Conservation (phyloP, 495 filamentous ascomycete genomes). For the Neurospora sp. region DNA sequence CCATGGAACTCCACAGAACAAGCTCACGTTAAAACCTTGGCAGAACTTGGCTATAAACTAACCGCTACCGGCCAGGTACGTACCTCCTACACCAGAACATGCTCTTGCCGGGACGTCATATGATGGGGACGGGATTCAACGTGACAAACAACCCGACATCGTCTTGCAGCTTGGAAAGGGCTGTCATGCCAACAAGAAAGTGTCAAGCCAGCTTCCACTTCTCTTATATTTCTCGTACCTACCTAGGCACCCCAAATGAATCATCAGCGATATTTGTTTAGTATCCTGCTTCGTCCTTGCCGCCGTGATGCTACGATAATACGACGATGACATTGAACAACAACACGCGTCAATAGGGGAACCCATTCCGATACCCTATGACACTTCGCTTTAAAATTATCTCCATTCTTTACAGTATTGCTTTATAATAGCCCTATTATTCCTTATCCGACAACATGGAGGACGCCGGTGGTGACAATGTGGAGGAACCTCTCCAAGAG, state of each 20-base stretch:
- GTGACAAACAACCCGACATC: not conserved
- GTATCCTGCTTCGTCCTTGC: not conserved
- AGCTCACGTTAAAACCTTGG: not conserved
- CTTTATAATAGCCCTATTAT: not conserved
- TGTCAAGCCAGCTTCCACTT: not conserved
- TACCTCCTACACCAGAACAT: not conserved
- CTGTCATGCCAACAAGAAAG: not conserved
- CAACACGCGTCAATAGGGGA: not conserved
- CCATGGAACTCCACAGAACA: not conserved
- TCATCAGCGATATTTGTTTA: not conserved
- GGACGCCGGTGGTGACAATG: conserved; percentile 17
- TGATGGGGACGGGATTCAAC: not conserved
- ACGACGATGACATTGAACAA: not conserved
- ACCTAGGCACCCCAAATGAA: not conserved
- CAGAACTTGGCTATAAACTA: not conserved
- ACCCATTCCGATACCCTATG: not conserved
- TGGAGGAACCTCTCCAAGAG: conserved; percentile 12
- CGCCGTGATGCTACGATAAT: not conserved
- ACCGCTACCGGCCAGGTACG: not conserved
- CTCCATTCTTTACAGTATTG: not conserved
- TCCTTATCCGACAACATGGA: conserved; percentile 14
- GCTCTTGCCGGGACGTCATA: not conserved
- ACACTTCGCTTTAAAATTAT: not conserved
- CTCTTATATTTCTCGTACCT: not conserved
- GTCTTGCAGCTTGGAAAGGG: not conserved